Base-by-base conservation (phyloP, 331 rosid species). In the Prunus yedoensis region DNA sequence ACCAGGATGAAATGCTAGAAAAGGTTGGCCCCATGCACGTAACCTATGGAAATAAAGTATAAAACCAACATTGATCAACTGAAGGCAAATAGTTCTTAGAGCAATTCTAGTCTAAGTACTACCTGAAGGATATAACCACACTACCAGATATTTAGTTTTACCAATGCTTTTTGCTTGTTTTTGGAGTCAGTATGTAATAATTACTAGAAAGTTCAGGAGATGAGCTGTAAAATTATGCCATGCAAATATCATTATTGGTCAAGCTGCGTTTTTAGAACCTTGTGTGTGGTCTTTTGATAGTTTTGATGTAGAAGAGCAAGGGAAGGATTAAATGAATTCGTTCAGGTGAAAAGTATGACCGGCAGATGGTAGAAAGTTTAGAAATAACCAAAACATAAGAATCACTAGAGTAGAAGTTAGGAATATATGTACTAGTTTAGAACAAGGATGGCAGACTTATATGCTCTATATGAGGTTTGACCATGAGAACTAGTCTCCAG, bases 1-100 rank as follows among this genome's bases (percentile, higher is more conserved):
- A 68, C 99, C 97, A 74, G 99, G 99, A 88, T 90, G 94, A 79
- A 85, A 90, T 43, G 82, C 97, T 64, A 94, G 85, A 88, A 94
- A 94, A 67, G 99, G 97, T 71, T 94, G 97, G 73, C 91, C 88
- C 86, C 86, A 79, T 41, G 89, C 86, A 80, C 85, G 89, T 81
- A 94, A 80, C 93, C 99, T 94, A 65, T 78, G 71, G 68, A 85
- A 69, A 75, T 68, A 68, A 30, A 68, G 76, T 38, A 61, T 23
- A 16, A 51, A 68, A 54, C 47, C n/a, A 47, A 59, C 30, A 59
- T 14, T 46, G 64, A 59, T 46, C 77, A 46, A 27, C 52, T 60
- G 15, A 51, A 7, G 20, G 77, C 8, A 60, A 59, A 46, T 18
- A 59, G 28, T 38, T 63, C n/a, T n/a, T n/a, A n/a, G n/a, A n/a